Base-by-base conservation (phyloP, 106 monocot genomes). In the Dendrobium catenatum region DNA sequence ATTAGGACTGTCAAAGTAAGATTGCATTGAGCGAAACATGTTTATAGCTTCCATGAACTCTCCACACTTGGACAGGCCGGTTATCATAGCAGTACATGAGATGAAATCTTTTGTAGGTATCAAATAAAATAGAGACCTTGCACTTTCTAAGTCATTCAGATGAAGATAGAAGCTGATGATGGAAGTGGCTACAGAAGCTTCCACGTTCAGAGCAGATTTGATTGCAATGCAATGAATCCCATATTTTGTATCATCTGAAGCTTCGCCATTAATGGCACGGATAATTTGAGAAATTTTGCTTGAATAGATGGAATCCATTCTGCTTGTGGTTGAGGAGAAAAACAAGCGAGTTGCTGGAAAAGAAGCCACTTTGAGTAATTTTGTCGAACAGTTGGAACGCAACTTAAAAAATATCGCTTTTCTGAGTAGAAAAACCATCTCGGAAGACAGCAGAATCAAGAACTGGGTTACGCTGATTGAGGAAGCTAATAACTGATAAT, bases 1-100 rank as follows among this genome's bases (percentile, higher is more conserved):
- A 79, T 91, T 90, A 13, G 92, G 90, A 44, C 20, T 41, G 24
- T 73, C 5, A 42, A 55, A 75, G 15, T 0, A 82, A 24, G 13
- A 6, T n/a, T 16, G 82, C 91, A 91, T 87, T 55, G 68, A 55
- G 4, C 81, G 43, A 74, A 91, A 88, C 5, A 70, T 46, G 77
- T 46, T 48, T 24, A 91, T 80, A 73, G 88, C 84, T 43, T 83
- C 86, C 9, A 31, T 7, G 24, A 79, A 81, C 5, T 49, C 79
- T 18, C 64, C 80, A 27, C 79, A 85, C 83, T 85, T 85, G 33
- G 85, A 86, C 1, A 31, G 77, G 3, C 83, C 91, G 0, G 88
- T 80, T 17, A 91, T 81, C 68, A 88, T 68, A 8, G 91, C 86
- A 58, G 77, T 85, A 84, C 86, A 86, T 33, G 81, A 56, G 70